phyloP scores from a whole-genome alignment of 331 rosid genomes.

The Stylosanthes scabra region DNA sequence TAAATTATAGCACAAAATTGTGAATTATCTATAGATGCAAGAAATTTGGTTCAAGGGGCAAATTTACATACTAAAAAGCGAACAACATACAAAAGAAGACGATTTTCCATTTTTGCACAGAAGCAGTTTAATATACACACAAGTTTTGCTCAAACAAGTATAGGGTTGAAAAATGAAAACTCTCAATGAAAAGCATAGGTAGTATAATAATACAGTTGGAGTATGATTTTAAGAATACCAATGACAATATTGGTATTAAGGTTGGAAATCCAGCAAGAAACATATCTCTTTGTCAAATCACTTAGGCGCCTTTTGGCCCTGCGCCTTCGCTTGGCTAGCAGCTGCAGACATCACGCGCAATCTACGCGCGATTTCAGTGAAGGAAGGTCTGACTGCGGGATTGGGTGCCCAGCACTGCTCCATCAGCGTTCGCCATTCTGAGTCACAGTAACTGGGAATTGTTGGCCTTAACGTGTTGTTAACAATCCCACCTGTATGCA shows the following conservation, averaged over 20 bases:
- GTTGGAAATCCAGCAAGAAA: constrained; percentile 1
- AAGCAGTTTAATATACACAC: constrained; percentile 27
- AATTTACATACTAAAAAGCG: no score
- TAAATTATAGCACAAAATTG: no score
- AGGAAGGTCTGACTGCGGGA: constrained; percentile 87
- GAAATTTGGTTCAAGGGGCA: no score
- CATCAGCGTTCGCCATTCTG: constrained; percentile 86
- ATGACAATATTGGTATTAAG: not conserved
- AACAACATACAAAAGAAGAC: not conserved
- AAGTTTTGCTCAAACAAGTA: constrained; percentile 1
- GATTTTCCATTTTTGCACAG: constrained; percentile 6
- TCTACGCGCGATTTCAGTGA: constrained; percentile 81
- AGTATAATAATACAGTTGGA: constrained; percentile 27
- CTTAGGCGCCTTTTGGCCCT: constrained; percentile 67
- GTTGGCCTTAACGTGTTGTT: constrained; percentile 88
- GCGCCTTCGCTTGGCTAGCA: constrained; percentile 76
- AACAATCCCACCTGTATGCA: constrained; percentile 68
- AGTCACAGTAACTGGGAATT: constrained; percentile 85
- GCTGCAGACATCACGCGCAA: constrained; percentile 71
- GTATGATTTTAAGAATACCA: constrained; percentile 27
- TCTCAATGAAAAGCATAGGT: not conserved
- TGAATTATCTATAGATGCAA: no score
- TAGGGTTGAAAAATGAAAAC: not conserved
- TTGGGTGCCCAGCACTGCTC: constrained; percentile 98
- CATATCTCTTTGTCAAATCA: constrained; percentile 36